These are phyloP conservation scores for Claviceps africana DNA, from an alignment of 2,329 filamentous ascomycete genomes.

Conservation along the genomic window DNA sequence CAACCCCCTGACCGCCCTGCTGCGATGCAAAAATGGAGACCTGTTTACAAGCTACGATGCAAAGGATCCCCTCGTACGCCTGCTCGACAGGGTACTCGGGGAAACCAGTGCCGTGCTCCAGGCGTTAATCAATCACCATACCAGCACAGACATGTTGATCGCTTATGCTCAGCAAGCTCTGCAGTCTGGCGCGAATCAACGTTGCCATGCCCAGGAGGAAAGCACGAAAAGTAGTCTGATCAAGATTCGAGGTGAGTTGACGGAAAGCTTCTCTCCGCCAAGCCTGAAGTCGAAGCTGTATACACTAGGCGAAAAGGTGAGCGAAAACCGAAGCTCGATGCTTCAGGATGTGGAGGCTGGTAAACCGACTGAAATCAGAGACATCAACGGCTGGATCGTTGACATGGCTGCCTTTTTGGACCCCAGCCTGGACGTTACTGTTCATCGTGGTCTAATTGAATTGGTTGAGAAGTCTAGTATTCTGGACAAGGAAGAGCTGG, in stretches of 20 bases:
- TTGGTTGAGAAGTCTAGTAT: conserved; percentile 25
- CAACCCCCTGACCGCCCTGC: conserved; percentile 71
- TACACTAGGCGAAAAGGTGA: conserved; percentile 32
- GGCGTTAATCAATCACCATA: conserved; percentile 48
- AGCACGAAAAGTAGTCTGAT: not conserved
- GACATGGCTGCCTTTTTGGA: conserved; percentile 29
- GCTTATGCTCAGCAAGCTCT: not conserved
- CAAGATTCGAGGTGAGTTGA: conserved; percentile 2
- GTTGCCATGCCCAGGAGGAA: not conserved
- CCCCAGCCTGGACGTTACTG: conserved; percentile 18
- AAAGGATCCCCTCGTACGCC: conserved; percentile 31
- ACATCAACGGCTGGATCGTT: conserved; percentile 47
- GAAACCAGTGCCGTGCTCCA: conserved; percentile 65
- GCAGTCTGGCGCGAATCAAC: not conserved
- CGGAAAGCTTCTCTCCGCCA: conserved; percentile 25
- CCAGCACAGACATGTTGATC: conserved; percentile 24
- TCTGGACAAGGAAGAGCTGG: conserved; percentile 22
- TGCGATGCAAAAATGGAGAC: conserved; percentile 65
- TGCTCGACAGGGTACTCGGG: conserved; percentile 56
- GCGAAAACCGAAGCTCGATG: conserved; percentile 46
- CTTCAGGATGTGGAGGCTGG: conserved; percentile 41
- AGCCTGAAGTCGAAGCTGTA: conserved; percentile 32
- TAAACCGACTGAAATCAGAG: conserved; percentile 39
- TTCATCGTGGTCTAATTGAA: conserved; percentile 27
- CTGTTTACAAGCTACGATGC: conserved; percentile 36